Base-by-base conservation (phyloP, 768 basidiomycete species). In the button mushroom (Agaricus bisporus) region DNA sequence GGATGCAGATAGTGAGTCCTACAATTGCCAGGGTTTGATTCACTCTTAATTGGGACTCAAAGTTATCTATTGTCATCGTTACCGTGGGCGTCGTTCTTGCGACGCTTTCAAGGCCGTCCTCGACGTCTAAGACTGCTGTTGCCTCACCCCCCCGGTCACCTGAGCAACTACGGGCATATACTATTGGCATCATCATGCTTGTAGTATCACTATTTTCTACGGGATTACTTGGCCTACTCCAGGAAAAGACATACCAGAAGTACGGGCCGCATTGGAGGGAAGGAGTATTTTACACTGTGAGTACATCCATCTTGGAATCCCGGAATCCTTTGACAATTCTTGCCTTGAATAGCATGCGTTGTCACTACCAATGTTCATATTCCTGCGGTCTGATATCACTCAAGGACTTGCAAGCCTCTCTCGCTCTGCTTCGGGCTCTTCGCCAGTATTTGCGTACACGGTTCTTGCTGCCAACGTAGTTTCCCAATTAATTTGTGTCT, bases 181-280 rank as follows among this genome's bases (percentile, higher is more conserved):
- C 74, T 2, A 69, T 76, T 10, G 91, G 91, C n/a, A 76, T 94
- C 37, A 59, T 67, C 14, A 82, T 94, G 77, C 78, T 92, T 37
- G 68, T 80, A 11, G 56, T 76, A 3, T 88, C 88, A 0, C 71
- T 90, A 39, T 64, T 91, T 44, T 74, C 88, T 49, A 83, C 84
- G 0, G 86, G 82, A 0, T 65, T 81, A 5, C 74, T 89, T 41
- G 91, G 91, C 1, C 63, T 87, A 22, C 69, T 88, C 36, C 90
- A 92, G 73, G 89, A 92, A 64, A 73, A 72, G 50, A 91, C 88
- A 7, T 94, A 88, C 64, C 73, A 67, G 50, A 74, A 68, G 41
- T 89, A 89, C 59, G 90, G 90, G 0, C 84, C 85, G 0, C 81
- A 77, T 58, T 94, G 91, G 91, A 81, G 78, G 60, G 91, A 92